Evolutionary conservation across 2,329 filamentous ascomycete species (phyloP).

Genomic region (Ceratocystis huliohia): DNA sequence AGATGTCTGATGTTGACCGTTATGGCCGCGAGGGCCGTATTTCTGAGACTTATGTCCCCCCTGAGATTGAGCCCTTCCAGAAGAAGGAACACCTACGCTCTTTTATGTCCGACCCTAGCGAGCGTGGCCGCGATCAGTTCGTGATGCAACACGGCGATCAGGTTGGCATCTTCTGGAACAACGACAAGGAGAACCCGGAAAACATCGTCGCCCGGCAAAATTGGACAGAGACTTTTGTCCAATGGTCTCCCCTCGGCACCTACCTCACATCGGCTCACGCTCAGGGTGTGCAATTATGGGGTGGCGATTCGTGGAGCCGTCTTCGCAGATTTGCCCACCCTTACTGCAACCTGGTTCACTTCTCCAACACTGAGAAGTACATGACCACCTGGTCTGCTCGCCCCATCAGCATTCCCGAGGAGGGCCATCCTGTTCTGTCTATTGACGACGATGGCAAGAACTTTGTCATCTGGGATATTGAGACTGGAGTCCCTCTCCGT

Average conservation of each 20-base stretch:
- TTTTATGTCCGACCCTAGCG: conserved; percentile 71
- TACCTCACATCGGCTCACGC: conserved; percentile 89
- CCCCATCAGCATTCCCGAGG: conserved; percentile 82
- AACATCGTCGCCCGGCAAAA: conserved; percentile 79
- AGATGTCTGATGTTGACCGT: conserved; percentile 93
- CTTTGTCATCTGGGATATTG: conserved; percentile 97
- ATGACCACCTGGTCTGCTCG: conserved; percentile 93
- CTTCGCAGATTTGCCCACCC: conserved; percentile 91
- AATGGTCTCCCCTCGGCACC: conserved; percentile 93
- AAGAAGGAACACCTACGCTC: conserved; percentile 90
- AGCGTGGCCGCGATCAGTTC: conserved; percentile 84
- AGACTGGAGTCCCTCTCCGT: conserved; percentile 74
- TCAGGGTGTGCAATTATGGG: conserved; percentile 96
- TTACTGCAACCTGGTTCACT: conserved; percentile 89
- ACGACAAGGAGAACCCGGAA: conserved; percentile 83
- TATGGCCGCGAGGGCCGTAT: conserved; percentile 89
- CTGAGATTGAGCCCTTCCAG: conserved; percentile 76
- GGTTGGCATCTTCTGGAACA: conserved; percentile 96
- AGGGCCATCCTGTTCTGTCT: conserved; percentile 68
- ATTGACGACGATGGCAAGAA: conserved; percentile 97
- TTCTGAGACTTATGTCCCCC: conserved; percentile 77
- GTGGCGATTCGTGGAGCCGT: conserved; percentile 75
- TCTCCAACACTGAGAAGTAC: conserved; percentile 87
- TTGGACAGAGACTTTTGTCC: conserved; percentile 97
- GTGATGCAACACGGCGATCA: conserved; percentile 85